Evolutionary conservation across 306 rosid species (phyloP), one percentile per base, ranked within the genome.

Genomic region (Mucuna pruriens): DNA sequence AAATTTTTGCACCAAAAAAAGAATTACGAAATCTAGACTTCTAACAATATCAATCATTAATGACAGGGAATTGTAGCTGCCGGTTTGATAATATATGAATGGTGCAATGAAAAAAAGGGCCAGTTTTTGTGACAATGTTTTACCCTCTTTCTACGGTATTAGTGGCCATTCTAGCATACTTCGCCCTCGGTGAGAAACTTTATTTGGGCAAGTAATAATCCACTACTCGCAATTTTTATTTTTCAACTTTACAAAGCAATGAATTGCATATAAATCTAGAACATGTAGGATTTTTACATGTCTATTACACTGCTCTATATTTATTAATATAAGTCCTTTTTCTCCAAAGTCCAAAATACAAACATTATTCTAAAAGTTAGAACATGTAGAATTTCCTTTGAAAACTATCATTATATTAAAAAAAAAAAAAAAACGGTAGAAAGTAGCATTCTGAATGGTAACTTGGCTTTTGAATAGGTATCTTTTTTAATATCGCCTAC

Each of bases 111-210:
- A 73, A 69, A 85, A 65, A 91, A 84, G 73, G 98, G 7, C 97
- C 97, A 12, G 97, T 92, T 71, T 94, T 92, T 74, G 93, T 92
- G 51, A 91, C 97, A 3, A 68, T 94, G 89, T 86, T 91, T 75
- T 87, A 81, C 77, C 97, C 97, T 6, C 84, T 92, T 70, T 67
- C 80, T 39, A 82, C 94, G 2, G 76, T 94, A 42, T 68, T 92
- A 36, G 98, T 90, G 40, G 89, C 97, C 7, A 25, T 86, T 70
- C 49, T 94, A 23, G 92, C 97, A 39, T 92, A 90, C 87, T 94
- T 91, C 25, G 88, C 90, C 82, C 51, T 92, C 1, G 97, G 90
- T 16, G 94, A 94, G 79, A 92, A 76, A 80, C 97, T 94, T 45
- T 77, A 87, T 80, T 55, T 83, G 62, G 94, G 98, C 82, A 87